phyloP scores from a whole-genome alignment of 2,329 filamentous ascomycete species.

The Verticillium tricorpus region DNA sequence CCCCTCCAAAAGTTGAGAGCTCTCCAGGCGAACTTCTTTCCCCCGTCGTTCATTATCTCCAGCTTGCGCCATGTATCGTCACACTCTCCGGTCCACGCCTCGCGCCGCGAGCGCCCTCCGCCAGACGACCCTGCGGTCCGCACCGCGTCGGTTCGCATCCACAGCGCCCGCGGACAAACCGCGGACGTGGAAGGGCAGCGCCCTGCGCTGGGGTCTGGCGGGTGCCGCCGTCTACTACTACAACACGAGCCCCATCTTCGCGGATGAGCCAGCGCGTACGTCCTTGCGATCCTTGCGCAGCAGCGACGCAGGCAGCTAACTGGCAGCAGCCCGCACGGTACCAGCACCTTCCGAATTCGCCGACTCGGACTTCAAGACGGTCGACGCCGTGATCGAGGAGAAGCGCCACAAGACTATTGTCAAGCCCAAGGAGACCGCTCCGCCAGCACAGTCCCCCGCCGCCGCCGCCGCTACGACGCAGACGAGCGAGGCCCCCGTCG shows the following conservation, averaged over 20 bases:
- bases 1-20: not conserved
- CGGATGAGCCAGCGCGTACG: conserved; percentile 75
- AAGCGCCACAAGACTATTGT: conserved; percentile 47
- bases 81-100: conserved; percentile 43
- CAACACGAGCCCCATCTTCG: conserved; percentile 83
- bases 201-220: conserved; percentile 70
- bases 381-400: conserved; percentile 63
- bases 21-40: conserved; percentile 8
- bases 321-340: conserved; percentile 22
- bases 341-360: conserved; percentile 47
- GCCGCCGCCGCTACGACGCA: conserved; percentile 19
- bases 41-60: conserved; percentile 1
- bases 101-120: conserved; percentile 38
- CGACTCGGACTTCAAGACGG: conserved; percentile 55
- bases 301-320: not conserved
- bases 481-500: conserved; percentile 13
- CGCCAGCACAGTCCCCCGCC: conserved; percentile 14
- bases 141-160: conserved; percentile 45
- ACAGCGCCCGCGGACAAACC: conserved; percentile 59
- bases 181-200: conserved; percentile 77
- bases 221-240: conserved; percentile 84
- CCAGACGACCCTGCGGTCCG: conserved; percentile 30
- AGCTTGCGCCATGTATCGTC: conserved; percentile 41
- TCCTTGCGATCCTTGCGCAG: not conserved
- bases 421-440: conserved; percentile 21